Conservation (phyloP, 164 flowering plant genomes). For the Annona squamosa region DNA sequence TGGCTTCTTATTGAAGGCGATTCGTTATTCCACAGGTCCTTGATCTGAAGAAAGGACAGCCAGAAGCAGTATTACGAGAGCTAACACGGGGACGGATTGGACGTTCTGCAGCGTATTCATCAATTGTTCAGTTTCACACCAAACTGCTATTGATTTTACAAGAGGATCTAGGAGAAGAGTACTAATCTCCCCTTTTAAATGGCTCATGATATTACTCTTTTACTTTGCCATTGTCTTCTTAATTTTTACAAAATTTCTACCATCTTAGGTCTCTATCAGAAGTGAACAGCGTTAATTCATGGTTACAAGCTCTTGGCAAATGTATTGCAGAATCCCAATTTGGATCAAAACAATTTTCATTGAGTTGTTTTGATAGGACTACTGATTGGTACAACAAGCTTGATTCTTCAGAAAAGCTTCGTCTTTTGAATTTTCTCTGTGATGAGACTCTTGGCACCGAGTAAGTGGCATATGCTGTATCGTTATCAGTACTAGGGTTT, state of each 20-base stretch:
- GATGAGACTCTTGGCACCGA: conserved; percentile 68
- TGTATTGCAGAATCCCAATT: conserved; percentile 40
- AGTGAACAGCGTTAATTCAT: conserved; percentile 30
- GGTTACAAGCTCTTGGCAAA: conserved; percentile 52
- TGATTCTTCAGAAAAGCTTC: conserved; percentile 53
- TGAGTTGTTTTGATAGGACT: conserved; percentile 23
- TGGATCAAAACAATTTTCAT: conserved; percentile 29
- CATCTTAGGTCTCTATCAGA: conserved; percentile 28
- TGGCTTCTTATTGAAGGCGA: background rate
- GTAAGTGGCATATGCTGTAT: conserved; percentile 35
- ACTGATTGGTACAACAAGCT: conserved; percentile 40
- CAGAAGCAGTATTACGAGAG: conserved; percentile 59
- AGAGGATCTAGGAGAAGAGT: conserved; percentile 53
- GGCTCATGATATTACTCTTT: background rate
- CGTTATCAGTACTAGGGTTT: background rate
- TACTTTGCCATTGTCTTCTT: background rate
- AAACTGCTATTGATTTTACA: conserved; percentile 42
- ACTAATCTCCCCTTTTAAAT: conserved; percentile 4
- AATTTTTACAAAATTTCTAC: background rate
- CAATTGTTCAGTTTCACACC: conserved; percentile 40
- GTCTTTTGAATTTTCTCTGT: conserved; percentile 58
- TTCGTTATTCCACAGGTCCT: conserved; percentile 39
- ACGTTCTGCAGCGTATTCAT: conserved; percentile 35
- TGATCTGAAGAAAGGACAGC: conserved; percentile 50
- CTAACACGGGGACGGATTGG: conserved; percentile 34